Percentiles rank a stretch among this genome's conserved stretches.
Conservation (phyloP, 805 yeast species). For the Yarrowia hollandica region DNA sequence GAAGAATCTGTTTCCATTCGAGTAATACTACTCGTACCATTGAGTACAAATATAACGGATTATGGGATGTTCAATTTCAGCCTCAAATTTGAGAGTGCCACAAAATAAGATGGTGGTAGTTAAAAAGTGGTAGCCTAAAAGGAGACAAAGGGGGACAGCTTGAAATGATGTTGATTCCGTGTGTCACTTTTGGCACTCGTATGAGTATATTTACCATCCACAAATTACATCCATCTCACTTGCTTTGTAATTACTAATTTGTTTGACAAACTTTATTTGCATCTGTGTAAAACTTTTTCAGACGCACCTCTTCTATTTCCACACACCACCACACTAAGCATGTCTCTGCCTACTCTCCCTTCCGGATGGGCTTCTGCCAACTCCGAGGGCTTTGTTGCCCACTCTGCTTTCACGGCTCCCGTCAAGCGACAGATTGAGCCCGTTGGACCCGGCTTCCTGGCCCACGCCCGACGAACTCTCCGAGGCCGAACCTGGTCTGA, state of each 20-base stretch:
- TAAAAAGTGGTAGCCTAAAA: too few species aligned
- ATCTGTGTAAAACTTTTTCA: background rate
- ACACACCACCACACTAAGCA: slow-evolving; percentile 13
- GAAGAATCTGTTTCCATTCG: too few species aligned
- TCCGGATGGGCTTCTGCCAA: slow-evolving; percentile 35
- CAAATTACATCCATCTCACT: too few species aligned
- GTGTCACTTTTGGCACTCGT: too few species aligned
- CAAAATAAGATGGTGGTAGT: background rate
- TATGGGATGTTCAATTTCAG: too few species aligned
- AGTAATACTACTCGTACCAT: too few species aligned
- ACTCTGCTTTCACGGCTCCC: slow-evolving; percentile 38
- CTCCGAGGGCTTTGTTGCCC: slow-evolving; percentile 37
- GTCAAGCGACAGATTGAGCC: slow-evolving; percentile 79
- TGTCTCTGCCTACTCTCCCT: slow-evolving; percentile 37
- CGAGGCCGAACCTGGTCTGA: slow-evolving; percentile 99
- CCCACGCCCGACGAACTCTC: slow-evolving; percentile 92
- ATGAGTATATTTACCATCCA: too few species aligned
- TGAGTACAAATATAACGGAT: too few species aligned
- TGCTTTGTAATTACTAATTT: background rate
- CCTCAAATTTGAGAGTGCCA: too few species aligned
- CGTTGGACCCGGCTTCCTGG: slow-evolving; percentile 91
- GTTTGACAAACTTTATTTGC: background rate
- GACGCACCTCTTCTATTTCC: too few species aligned
- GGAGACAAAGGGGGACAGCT: too few species aligned
- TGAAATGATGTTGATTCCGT: too few species aligned